Conservation (phyloP, 2,329 filamentous ascomycete genomes). For the Cladosporium sp. region DNA sequence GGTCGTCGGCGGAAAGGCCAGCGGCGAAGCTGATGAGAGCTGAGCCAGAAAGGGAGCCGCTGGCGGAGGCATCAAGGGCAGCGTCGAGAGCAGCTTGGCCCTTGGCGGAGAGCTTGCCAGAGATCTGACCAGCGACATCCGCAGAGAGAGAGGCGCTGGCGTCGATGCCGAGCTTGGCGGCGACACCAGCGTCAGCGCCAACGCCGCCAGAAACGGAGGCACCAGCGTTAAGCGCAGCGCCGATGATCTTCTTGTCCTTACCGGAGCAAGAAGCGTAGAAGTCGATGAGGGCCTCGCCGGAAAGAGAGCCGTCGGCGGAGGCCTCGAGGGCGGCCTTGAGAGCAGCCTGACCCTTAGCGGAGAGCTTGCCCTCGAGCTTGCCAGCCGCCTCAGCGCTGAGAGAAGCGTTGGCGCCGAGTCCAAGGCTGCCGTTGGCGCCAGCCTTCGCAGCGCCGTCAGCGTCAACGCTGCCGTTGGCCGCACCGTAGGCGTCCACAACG, state of each 20-base stretch:
- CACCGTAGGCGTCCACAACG: slow-evolving; percentile 2
- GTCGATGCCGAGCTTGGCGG: no score
- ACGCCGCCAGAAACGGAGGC: background rate
- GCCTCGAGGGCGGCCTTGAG: no score
- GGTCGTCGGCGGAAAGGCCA: background rate
- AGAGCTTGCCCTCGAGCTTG: slow-evolving; percentile 4
- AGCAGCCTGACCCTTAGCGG: background rate
- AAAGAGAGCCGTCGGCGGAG: slow-evolving; percentile 11
- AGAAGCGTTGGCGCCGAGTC: background rate
- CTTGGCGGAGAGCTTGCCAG: slow-evolving; percentile 3
- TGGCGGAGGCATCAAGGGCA: no score
- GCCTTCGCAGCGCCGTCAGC: background rate
- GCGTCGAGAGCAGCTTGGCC: background rate
- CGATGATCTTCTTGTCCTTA: background rate
- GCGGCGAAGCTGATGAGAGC: no score
- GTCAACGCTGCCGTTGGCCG: background rate
- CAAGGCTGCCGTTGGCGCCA: background rate
- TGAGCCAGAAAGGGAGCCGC: no score
- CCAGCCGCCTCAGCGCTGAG: no score
- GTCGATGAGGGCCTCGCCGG: slow-evolving; percentile 10
- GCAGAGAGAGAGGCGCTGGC: background rate
- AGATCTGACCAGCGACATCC: background rate
- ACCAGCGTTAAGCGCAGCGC: background rate
- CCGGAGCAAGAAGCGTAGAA: background rate
- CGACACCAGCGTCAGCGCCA: no score